Evolutionary conservation across 352 stramenopile genomes (phyloP), one percentile per base, ranked within the genome.

Genomic region (Blastocystis sp.): DNA sequence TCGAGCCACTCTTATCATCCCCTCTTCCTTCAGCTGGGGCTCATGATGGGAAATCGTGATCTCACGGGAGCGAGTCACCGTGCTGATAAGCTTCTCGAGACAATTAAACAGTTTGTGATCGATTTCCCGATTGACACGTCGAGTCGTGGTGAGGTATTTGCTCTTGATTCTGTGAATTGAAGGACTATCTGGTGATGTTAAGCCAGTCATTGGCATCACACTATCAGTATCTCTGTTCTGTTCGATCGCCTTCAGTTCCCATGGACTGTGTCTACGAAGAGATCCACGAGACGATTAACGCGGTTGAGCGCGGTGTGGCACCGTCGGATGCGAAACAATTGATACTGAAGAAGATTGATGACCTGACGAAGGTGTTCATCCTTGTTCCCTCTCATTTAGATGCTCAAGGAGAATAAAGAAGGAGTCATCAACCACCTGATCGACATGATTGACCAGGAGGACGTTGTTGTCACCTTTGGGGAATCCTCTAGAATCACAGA

Each of bases 401-500:
- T n/a, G 65, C 39, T 41, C 20, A 47, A 45, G 70, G 65, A 64
- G 70, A 24, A 43, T n/a, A 76, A 59, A n/a, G 63, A 73, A 37
- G 39, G 50, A 11, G 47, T 81, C 24, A 53, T 81, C 11, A 47
- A 64, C 47, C 34, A 56, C 39, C 54, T 81, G 9, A 62, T 63
- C 6, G 13, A 63, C 41, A 41, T 63, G 70, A 81, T 81, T 39
- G 70, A 81, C 4, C 18, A 64, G 39, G 70, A 62, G 20, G 70
- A 81, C 54, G 70, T 81, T 13, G 41, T 81, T 47, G 24, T 81
- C 43, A 81, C 70, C 3, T 81, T 81, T 37, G 70, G 70, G 0
- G 70, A 81, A 30, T 81, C 70, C 11, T 54, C 41, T 30, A 45
- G 70, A 11, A 63, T 81, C 47, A 81, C 70, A n/a, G 70, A 81